These are phyloP conservation scores for Cyberlindnera samutprakarnensis DNA, from an alignment of 805 yeast species.

Conservation along the genomic window DNA sequence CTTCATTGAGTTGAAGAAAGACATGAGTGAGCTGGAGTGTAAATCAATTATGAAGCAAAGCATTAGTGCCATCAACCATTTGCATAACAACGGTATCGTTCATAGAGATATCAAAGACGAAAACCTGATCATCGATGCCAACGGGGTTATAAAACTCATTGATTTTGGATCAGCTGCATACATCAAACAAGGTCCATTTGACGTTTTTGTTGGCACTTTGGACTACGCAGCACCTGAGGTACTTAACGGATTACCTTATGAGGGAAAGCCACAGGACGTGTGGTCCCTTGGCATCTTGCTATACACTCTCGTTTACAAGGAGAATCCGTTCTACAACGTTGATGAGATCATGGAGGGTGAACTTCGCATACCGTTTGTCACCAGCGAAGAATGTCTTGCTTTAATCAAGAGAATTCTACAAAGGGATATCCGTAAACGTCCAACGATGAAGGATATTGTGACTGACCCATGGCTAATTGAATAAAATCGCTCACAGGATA, in stretches of 20 bases:
- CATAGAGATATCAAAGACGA: constrained; percentile 96
- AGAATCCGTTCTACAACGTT: constrained; percentile 91
- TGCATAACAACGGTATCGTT: constrained; percentile 80
- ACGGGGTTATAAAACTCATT: constrained; percentile 75
- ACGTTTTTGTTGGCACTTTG: constrained; percentile 94
- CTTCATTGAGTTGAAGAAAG: constrained; percentile 75
- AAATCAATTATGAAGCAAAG: constrained; percentile 73
- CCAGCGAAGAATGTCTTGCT: constrained; percentile 50
- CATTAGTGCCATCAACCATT: constrained; percentile 68
- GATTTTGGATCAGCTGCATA: constrained; percentile 97
- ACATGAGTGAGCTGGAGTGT: constrained; percentile 75
- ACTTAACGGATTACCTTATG: constrained; percentile 77
- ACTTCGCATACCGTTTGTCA: constrained; percentile 57
- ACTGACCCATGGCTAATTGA: constrained; percentile 60
- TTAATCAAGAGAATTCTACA: constrained; percentile 60
- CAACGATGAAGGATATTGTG: constrained; percentile 63
- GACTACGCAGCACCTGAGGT: constrained; percentile 99
- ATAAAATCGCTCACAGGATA: too few species aligned
- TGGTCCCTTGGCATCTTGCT: constrained; percentile 94
- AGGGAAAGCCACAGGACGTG: constrained; percentile 90
- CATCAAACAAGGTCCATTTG: constrained; percentile 86
- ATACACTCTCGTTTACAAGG: constrained; percentile 86
- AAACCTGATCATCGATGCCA: constrained; percentile 78
- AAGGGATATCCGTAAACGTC: constrained; percentile 61
- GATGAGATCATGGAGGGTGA: constrained; percentile 95